These are phyloP conservation scores for Vigna reflexopilosa DNA, from an alignment of 306 rosid genomes.

Conservation along the genomic window DNA sequence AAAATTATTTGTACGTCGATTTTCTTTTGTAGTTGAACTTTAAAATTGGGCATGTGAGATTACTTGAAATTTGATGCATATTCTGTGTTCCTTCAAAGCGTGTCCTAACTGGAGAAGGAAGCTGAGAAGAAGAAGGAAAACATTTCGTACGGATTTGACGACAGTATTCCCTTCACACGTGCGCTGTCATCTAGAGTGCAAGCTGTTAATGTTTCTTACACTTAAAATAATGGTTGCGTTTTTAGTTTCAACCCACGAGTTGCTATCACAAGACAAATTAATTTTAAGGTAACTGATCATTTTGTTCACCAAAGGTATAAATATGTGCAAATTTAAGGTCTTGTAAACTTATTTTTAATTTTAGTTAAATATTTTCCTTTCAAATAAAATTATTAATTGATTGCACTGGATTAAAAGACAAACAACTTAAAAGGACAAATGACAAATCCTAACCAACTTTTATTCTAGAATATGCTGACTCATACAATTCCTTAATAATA, in stretches of 20 bases:
- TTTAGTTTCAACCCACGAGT: not conserved
- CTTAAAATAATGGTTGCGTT: not conserved
- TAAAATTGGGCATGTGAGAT: conserved; percentile 24
- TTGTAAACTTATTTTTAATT: too few species aligned
- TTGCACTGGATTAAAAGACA: too few species aligned
- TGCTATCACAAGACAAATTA: not conserved
- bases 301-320: too few species aligned
- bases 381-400: too few species aligned
- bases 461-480: too few species aligned
- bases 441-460: too few species aligned
- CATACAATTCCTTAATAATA: too few species aligned
- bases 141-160: conserved; percentile 60
- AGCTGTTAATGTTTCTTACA: not conserved
- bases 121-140: conserved; percentile 42
- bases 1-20: conserved; percentile 15
- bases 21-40: not conserved
- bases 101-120: conserved; percentile 39
- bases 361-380: too few species aligned
- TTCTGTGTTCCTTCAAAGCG: conserved; percentile 42
- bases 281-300: not conserved
- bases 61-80: conserved; percentile 45
- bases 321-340: too few species aligned
- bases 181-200: conserved; percentile 34
- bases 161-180: conserved; percentile 55
- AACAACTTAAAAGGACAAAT: too few species aligned